Evolutionary conservation across 208 protist species (phyloP).

Genomic region (Crithidia acanthocephali): DNA sequence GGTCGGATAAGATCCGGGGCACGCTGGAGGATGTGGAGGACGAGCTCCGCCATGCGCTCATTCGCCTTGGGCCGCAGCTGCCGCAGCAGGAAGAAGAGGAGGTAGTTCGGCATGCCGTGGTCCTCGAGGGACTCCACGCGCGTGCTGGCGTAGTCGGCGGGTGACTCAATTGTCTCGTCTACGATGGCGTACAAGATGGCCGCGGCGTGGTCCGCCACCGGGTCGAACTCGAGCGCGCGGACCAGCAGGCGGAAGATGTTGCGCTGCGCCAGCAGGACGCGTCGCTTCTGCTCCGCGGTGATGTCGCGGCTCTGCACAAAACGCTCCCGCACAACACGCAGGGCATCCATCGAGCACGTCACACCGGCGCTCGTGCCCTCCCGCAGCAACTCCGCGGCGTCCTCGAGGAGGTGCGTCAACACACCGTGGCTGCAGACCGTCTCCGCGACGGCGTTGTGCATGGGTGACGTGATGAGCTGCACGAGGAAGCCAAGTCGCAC

Average conservation of each 20-base stretch:
- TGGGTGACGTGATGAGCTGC: constrained; percentile 58
- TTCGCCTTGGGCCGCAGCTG: constrained; percentile 76
- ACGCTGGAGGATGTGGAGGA: constrained; percentile 76
- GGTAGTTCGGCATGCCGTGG: constrained; percentile 89
- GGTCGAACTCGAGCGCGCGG: constrained; percentile 71
- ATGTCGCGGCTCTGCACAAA: constrained; percentile 67
- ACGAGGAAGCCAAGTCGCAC: constrained; percentile 70
- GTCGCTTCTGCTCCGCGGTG: constrained; percentile 54
- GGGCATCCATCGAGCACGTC: constrained; percentile 43
- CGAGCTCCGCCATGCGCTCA: constrained; percentile 56
- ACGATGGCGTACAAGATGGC: constrained; percentile 70
- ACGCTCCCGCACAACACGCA: constrained; percentile 63
- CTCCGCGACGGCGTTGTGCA: constrained; percentile 40
- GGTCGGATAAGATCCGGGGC: constrained; percentile 88
- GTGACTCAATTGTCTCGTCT: constrained; percentile 76
- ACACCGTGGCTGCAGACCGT: constrained; percentile 74
- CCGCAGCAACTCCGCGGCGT: constrained; percentile 83
- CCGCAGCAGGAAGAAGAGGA: constrained; percentile 89
- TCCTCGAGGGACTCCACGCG: constrained; percentile 74
- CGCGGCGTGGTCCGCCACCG: constrained; percentile 64
- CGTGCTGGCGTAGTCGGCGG: constrained; percentile 79
- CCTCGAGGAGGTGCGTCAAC: constrained; percentile 84
- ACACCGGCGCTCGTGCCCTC: constrained; percentile 74
- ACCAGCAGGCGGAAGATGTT: constrained; percentile 85
- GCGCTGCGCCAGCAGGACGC: constrained; percentile 76